Conservation (phyloP, 495 filamentous ascomycete species). For the Trichocladium uniseriatum region DNA sequence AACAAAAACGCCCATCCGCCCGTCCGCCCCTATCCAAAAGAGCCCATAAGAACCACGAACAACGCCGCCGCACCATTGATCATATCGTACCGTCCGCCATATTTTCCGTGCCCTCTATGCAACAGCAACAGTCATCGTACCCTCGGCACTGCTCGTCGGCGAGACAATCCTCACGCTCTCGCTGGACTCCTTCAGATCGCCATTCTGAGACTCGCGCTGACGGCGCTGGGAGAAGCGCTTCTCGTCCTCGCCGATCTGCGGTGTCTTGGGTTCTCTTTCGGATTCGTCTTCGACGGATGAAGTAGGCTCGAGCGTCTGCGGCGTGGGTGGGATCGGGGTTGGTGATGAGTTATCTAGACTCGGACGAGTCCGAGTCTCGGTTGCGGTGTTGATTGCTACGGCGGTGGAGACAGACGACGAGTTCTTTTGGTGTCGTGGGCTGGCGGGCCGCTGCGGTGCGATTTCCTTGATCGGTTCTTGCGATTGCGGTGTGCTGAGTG, state of each 20-base stretch:
- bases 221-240: not conserved
- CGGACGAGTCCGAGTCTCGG: not conserved
- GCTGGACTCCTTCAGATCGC: not conserved
- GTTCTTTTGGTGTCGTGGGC: slow-evolving; percentile 22
- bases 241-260: slow-evolving; percentile 16
- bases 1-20: no score
- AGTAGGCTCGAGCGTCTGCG: slow-evolving; percentile 13
- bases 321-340: slow-evolving; percentile 7
- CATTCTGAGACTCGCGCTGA: not conserved
- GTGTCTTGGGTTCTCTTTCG: slow-evolving; percentile 25
- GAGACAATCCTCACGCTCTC: not conserved
- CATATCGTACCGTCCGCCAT: no score
- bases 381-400: slow-evolving; percentile 9
- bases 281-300: slow-evolving; percentile 26
- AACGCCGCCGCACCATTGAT: no score
- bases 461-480: not conserved
- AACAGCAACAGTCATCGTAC: not conserved
- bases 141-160: not conserved
- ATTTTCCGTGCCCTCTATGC: no score
- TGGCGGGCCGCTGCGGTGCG: slow-evolving; percentile 3
- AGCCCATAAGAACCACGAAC: no score
- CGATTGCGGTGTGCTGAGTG: slow-evolving; percentile 1
- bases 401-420: slow-evolving; percentile 26
- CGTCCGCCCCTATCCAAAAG: no score
- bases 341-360: not conserved